Evolutionary conservation across 2,329 filamentous ascomycete species (phyloP).

Genomic region (Amauroascus verrucosus): DNA sequence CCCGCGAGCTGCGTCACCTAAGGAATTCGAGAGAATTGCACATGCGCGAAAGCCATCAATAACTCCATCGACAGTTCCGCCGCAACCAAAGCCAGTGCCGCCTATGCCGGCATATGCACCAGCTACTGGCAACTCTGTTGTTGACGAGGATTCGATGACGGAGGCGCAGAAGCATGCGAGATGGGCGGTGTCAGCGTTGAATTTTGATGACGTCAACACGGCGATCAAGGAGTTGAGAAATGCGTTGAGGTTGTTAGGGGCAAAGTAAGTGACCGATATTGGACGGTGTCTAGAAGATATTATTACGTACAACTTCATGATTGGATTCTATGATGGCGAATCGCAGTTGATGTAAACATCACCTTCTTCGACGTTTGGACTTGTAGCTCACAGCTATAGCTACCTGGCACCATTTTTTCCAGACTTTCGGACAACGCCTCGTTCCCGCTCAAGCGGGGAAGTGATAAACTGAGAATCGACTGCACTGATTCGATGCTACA

Average conservation of each 20-base stretch:
- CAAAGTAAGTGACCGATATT: conserved; percentile 34
- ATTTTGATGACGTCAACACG: conserved; percentile 90
- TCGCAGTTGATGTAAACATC: no score
- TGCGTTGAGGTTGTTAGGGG: conserved; percentile 62
- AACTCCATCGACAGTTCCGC: conserved; percentile 17
- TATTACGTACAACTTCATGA: neutral
- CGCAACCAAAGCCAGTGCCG: conserved; percentile 26
- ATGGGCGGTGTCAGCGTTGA: conserved; percentile 92
- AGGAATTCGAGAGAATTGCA: conserved; percentile 7
- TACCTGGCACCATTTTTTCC: no score
- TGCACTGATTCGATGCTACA: no score
- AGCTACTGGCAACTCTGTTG: conserved; percentile 21
- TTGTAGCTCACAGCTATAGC: no score
- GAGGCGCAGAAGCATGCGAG: conserved; percentile 90
- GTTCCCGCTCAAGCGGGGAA: no score
- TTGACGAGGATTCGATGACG: conserved; percentile 62
- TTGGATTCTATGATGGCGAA: neutral
- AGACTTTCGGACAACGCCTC: no score
- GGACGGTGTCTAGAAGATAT: neutral
- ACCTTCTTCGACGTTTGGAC: no score
- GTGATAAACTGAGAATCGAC: no score
- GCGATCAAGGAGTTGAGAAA: conserved; percentile 73
- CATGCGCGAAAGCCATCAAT: conserved; percentile 9
- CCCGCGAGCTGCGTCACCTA: conserved; percentile 15
- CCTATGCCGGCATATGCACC: conserved; percentile 20